Percentiles rank a stretch among this genome's conserved stretches.
Evolutionary conservation across 768 basidiomycete genomes (phyloP).

Genomic region (Psilocybe cyanescens): DNA sequence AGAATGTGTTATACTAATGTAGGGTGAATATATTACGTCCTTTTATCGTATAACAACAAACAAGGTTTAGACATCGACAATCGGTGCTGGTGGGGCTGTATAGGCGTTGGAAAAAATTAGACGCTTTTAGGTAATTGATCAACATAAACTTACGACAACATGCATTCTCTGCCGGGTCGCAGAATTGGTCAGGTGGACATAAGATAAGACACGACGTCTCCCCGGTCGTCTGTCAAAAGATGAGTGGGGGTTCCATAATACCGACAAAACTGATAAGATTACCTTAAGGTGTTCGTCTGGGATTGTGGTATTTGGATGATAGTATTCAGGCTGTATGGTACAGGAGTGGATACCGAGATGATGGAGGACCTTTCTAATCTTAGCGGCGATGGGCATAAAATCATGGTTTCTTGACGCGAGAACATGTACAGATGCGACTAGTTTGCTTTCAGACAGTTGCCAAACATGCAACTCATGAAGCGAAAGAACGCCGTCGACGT

Average conservation of each 20-base stretch:
- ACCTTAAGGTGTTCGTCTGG: conserved; percentile 58
- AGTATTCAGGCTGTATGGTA: conserved; percentile 93
- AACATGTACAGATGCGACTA: conserved; percentile 96
- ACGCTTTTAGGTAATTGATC: conserved; percentile 1
- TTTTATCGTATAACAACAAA: background rate
- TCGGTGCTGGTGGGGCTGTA: conserved; percentile 46
- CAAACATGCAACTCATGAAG: conserved; percentile 96
- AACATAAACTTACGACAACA: conserved; percentile 71
- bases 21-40: background rate
- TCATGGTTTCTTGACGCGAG: conserved; percentile 79
- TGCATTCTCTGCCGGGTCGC: conserved; percentile 69
- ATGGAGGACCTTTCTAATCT: conserved; percentile 86
- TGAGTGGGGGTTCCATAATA: background rate
- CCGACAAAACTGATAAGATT: conserved; percentile 17
- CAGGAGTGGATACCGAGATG: conserved; percentile 92
- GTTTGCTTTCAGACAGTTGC: conserved; percentile 95
- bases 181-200: conserved; percentile 71
- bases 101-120: conserved; percentile 12
- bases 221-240: conserved; percentile 42
- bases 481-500: conserved; percentile 83
- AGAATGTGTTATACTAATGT: conserved; percentile 5
- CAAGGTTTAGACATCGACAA: conserved; percentile 41
- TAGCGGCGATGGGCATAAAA: conserved; percentile 88
- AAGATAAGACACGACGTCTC: conserved; percentile 70
- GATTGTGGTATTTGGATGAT: conserved; percentile 34